Conservation (phyloP, 805 yeast species). For the Cyberlindnera maclurae region DNA sequence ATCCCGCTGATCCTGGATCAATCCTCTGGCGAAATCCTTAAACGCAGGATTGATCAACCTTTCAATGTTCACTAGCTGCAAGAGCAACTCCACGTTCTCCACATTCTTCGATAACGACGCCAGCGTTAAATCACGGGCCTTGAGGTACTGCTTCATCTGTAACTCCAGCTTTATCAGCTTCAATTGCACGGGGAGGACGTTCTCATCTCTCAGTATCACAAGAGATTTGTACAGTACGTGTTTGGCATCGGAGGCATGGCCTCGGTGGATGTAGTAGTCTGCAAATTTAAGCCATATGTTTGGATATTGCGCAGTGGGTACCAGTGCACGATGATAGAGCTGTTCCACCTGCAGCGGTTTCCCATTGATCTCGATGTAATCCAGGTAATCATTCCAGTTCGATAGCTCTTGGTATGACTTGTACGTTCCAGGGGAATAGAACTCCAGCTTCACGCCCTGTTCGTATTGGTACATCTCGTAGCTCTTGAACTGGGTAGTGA, state of each 20-base stretch:
- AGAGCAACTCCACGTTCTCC: slow-evolving; percentile 27
- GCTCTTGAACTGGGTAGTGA: slow-evolving; percentile 46
- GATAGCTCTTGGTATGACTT: slow-evolving; percentile 40
- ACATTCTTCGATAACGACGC: slow-evolving; percentile 24
- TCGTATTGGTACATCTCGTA: slow-evolving; percentile 47
- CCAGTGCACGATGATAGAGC: slow-evolving; percentile 42
- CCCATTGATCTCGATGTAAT: slow-evolving; percentile 37
- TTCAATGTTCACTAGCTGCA: slow-evolving; percentile 39
- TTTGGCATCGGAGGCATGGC: slow-evolving; percentile 31
- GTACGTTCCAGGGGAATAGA: slow-evolving; percentile 28
- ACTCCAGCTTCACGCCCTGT: slow-evolving; percentile 31
- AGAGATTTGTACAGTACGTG: slow-evolving; percentile 32
- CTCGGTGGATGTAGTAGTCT: slow-evolving; percentile 31
- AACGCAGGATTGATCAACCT: slow-evolving; percentile 16
- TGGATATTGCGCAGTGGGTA: slow-evolving; percentile 37
- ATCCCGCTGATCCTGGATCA: slow-evolving; percentile 4
- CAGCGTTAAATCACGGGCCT: slow-evolving; percentile 26
- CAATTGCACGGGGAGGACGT: slow-evolving; percentile 24
- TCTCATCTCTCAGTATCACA: slow-evolving; percentile 16
- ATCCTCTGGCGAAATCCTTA: slow-evolving; percentile 1
- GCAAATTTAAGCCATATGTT: slow-evolving; percentile 45
- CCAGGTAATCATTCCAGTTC: slow-evolving; percentile 53
- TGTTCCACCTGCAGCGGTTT: slow-evolving; percentile 17
- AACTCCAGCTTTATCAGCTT: slow-evolving; percentile 40
- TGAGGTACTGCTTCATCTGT: slow-evolving; percentile 27